Percentiles rank a stretch among this genome's conserved stretches.
These are phyloP conservation scores for Fusarium sp. DNA, from an alignment of 2,329 filamentous ascomycete genomes.

Conservation along the genomic window DNA sequence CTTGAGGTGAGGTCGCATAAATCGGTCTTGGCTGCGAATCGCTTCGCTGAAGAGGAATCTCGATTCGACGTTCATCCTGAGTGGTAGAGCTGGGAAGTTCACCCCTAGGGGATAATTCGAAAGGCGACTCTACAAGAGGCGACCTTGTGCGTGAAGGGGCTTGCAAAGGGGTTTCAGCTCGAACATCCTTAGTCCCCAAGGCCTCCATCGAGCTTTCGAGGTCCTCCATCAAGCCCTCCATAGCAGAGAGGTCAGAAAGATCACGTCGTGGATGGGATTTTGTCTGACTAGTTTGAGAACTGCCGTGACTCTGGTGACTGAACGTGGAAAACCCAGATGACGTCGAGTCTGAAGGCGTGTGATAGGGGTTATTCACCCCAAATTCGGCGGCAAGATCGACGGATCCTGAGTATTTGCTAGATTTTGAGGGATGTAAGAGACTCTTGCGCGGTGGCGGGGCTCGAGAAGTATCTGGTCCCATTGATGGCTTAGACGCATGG, in stretches of 20 bases:
- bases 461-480: conserved; percentile 64
- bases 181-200: conserved; percentile 47
- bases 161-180: conserved; percentile 52
- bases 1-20: conserved; percentile 37
- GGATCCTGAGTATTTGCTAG: conserved; percentile 55
- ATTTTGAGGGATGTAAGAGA: conserved; percentile 57
- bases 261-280: conserved; percentile 53
- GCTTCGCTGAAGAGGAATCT: conserved; percentile 23
- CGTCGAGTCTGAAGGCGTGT: conserved; percentile 72
- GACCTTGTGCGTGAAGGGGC: conserved; percentile 43
- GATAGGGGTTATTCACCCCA: conserved; percentile 72
- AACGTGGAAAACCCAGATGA: conserved; percentile 74
- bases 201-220: conserved; percentile 64
- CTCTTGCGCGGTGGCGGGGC: conserved; percentile 66
- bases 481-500: conserved; percentile 55
- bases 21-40: conserved; percentile 29
- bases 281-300: conserved; percentile 66
- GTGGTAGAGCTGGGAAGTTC: conserved; percentile 40
- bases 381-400: conserved; percentile 72
- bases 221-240: conserved; percentile 68
- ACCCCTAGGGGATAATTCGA: conserved; percentile 41
- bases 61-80: conserved; percentile 35
- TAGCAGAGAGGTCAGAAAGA: conserved; percentile 58
- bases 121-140: conserved; percentile 48
- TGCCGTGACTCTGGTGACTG: conserved; percentile 69